A percentile compares a stretch with the other conserved stretches of the same genome.
Evolutionary conservation across 805 yeast genomes (phyloP).

Genomic region (Barnettozyma californica): DNA sequence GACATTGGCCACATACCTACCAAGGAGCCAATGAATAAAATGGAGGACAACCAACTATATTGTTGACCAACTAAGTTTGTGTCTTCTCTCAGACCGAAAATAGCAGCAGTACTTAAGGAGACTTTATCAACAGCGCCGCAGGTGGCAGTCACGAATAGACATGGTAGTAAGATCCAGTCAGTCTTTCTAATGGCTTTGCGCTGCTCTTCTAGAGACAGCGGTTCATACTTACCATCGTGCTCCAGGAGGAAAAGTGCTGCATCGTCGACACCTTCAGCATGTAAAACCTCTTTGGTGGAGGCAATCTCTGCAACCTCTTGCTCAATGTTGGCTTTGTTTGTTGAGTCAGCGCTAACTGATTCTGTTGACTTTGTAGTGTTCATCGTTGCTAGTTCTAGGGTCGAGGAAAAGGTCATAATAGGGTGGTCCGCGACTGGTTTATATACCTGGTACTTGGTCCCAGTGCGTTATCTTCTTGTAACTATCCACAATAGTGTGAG

Average conservation of each 20-base stretch:
- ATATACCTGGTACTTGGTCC: background rate
- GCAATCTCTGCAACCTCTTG: conserved; percentile 1
- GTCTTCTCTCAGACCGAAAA: conserved; percentile 39
- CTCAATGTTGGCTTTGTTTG: background rate
- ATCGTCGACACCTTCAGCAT: conserved; percentile 16
- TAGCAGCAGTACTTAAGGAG: conserved; percentile 39
- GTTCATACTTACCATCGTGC: conserved; percentile 22
- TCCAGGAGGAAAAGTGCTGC: conserved; percentile 24
- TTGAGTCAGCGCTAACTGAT: conserved; percentile 1
- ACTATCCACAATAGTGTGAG: background rate
- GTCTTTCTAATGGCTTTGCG: conserved; percentile 31
- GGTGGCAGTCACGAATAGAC: conserved; percentile 31
- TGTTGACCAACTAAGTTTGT: conserved; percentile 35
- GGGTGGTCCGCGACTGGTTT: background rate
- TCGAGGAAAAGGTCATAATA: background rate
- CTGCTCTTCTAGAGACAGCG: conserved; percentile 27
- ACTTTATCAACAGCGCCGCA: conserved; percentile 40
- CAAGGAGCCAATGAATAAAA: conserved; percentile 38
- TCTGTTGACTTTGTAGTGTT: background rate
- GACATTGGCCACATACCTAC: conserved; percentile 35
- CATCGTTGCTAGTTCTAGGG: background rate
- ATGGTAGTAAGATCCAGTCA: conserved; percentile 34
- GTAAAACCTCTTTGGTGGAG: conserved; percentile 1
- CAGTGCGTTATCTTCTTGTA: background rate
- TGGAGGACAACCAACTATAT: conserved; percentile 37